A percentile compares a stretch with the other conserved stretches of the same genome.
Evolutionary conservation across 2,329 filamentous ascomycete genomes (phyloP).

Genomic region (Sclerotinia minor): DNA sequence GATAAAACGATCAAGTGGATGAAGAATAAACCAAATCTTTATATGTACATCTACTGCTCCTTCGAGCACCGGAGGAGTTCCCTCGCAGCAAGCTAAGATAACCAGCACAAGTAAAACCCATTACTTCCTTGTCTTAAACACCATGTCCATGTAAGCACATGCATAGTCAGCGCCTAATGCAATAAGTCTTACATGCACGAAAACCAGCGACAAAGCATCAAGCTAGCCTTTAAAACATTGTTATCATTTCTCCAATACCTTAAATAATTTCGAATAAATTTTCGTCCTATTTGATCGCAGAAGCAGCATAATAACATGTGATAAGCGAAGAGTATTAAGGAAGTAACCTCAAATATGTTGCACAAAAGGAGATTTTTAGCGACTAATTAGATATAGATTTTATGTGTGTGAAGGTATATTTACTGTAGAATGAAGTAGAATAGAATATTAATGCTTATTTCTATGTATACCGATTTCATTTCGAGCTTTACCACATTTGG

Average conservation of each 20-base stretch:
- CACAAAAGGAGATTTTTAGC: background rate
- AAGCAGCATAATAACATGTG: background rate
- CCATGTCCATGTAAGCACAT: background rate
- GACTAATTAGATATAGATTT: background rate
- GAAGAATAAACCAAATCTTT: too few species aligned
- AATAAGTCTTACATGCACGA: background rate
- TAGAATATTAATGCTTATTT: too few species aligned
- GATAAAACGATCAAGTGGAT: background rate
- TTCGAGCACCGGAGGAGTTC: background rate
- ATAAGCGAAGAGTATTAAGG: background rate
- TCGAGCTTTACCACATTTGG: too few species aligned
- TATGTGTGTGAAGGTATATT: background rate
- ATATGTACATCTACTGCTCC: background rate
- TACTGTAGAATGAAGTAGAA: background rate
- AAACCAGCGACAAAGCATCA: too few species aligned
- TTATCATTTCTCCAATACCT: too few species aligned
- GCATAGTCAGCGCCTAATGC: background rate
- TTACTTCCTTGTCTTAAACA: background rate
- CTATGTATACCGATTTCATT: too few species aligned
- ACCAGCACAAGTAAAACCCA: background rate
- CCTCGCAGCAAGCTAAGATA: background rate
- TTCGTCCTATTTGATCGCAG: background rate
- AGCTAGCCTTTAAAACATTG: background rate
- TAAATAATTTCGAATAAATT: background rate
- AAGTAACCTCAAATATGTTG: background rate